Percentiles rank a stretch among this genome's conserved stretches.
These are phyloP conservation scores for Paecilomyces variotii DNA, from an alignment of 2,329 filamentous ascomycete species.

Conservation along the genomic window DNA sequence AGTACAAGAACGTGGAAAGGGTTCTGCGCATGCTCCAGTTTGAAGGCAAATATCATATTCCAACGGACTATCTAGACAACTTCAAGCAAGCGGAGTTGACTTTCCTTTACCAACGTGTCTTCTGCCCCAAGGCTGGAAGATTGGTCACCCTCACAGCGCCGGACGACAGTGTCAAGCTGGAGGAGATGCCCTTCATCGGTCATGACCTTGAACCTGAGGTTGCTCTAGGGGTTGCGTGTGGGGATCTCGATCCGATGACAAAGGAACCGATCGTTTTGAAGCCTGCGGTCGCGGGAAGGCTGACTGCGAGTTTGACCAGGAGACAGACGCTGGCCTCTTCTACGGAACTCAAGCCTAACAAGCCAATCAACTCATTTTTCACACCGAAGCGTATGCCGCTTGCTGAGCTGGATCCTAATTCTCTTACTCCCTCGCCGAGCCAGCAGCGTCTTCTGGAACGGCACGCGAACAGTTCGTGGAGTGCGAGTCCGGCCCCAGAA, in stretches of 20 bases:
- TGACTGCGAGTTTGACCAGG: slow-evolving; percentile 26
- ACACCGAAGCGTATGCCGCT: slow-evolving; percentile 55
- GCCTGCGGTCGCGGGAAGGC: slow-evolving; percentile 21
- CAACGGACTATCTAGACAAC: slow-evolving; percentile 67
- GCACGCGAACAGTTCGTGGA: slow-evolving; percentile 48
- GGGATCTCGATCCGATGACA: slow-evolving; percentile 83
- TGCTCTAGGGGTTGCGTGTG: slow-evolving; percentile 66
- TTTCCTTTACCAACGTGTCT: slow-evolving; percentile 91
- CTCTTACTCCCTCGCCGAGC: slow-evolving; percentile 57
- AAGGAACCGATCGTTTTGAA: slow-evolving; percentile 54
- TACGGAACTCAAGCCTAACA: slow-evolving; percentile 50
- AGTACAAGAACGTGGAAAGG: slow-evolving; percentile 79
- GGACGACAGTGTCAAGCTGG: slow-evolving; percentile 53
- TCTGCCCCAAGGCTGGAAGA: slow-evolving; percentile 63
- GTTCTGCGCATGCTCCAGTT: slow-evolving; percentile 78
- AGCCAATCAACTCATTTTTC: slow-evolving; percentile 58
- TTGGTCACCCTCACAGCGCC: slow-evolving; percentile 69
- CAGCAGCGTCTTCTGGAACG: slow-evolving; percentile 52
- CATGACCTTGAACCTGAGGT: slow-evolving; percentile 59
- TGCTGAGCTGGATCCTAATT: slow-evolving; percentile 60
- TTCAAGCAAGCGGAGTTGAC: slow-evolving; percentile 87
- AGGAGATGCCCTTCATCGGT: slow-evolving; percentile 76
- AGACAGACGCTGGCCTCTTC: slow-evolving; percentile 36
- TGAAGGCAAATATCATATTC: slow-evolving; percentile 75
- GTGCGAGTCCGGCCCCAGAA: slow-evolving; percentile 41